Conservation (phyloP, 768 basidiomycete species). For the Mycena leptocephala region DNA sequence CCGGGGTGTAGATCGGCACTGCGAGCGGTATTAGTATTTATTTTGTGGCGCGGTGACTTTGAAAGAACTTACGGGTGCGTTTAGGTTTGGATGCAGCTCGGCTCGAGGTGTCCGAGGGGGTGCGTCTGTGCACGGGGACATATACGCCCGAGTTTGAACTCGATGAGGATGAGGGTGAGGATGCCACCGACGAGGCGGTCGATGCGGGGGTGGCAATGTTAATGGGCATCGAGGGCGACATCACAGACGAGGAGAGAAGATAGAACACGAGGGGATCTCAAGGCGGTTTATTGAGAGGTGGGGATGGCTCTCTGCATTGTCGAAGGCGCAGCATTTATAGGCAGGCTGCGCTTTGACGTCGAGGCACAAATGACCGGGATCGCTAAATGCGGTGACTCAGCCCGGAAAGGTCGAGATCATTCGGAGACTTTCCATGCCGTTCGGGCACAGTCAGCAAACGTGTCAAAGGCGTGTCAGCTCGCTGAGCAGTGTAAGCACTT, state of each 20-base stretch:
- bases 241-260: neutral
- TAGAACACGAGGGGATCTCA: neutral
- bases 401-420: constrained; percentile 6
- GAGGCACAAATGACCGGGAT: neutral
- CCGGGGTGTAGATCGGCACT: constrained; percentile 29
- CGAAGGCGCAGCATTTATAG: constrained; percentile 17
- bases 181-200: neutral
- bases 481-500: too few species aligned
- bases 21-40: neutral
- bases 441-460: constrained; percentile 24
- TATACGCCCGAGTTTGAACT: constrained; percentile 21
- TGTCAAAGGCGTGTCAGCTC: constrained; percentile 2
- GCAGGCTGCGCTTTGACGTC: neutral
- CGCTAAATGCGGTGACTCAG: constrained; percentile 3
- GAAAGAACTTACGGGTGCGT: constrained; percentile 16
- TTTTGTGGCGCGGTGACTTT: neutral
- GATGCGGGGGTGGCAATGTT: constrained; percentile 6
- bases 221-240: constrained; percentile 29
- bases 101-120: neutral
- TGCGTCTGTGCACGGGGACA: constrained; percentile 30
- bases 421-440: constrained; percentile 15
- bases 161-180: neutral
- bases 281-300: neutral
- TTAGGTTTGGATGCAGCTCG: neutral
- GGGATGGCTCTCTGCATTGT: neutral